These are phyloP conservation scores for Aechmea fasciata DNA, from an alignment of 176 grass and related monocot genomes.

Conservation along the genomic window DNA sequence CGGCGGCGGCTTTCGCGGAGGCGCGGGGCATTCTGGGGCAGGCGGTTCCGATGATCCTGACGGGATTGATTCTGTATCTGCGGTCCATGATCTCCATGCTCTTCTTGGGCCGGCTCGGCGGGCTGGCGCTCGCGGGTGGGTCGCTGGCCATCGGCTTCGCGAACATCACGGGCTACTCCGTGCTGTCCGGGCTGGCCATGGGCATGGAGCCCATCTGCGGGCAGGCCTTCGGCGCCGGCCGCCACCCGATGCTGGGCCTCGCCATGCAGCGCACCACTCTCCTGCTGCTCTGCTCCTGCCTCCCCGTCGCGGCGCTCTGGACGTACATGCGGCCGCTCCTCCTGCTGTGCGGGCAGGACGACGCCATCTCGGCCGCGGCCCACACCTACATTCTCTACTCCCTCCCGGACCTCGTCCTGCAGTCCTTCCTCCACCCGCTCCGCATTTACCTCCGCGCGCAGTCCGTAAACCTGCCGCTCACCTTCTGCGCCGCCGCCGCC, in stretches of 20 bases:
- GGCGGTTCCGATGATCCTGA: conserved; percentile 76
- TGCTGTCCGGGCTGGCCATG: conserved; percentile 76
- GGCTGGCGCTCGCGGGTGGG: conserved; percentile 75
- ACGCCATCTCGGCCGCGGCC: conserved; percentile 42
- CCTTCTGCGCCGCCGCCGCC: conserved; percentile 49
- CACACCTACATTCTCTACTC: conserved; percentile 60
- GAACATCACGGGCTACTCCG: conserved; percentile 89
- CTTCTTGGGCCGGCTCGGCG: conserved; percentile 73
- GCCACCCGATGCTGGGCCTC: conserved; percentile 50
- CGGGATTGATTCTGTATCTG: conserved; percentile 68
- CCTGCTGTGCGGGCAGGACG: conserved; percentile 69
- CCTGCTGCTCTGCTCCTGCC: conserved; percentile 52
- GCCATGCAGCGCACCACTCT: conserved; percentile 71
- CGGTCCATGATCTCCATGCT: conserved; percentile 98
- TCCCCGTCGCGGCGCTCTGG: conserved; percentile 64
- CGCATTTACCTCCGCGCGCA: conserved; percentile 90
- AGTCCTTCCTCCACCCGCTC: conserved; percentile 85
- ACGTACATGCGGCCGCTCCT: conserved; percentile 67
- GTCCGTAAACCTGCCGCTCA: conserved; percentile 74
- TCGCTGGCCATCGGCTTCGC: conserved; percentile 90
- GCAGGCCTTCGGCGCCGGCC: conserved; percentile 69
- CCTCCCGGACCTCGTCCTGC: conserved; percentile 80
- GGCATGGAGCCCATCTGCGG: conserved; percentile 98
- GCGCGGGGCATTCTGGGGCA: conserved; percentile 28
- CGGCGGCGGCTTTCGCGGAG: conserved; percentile 14